Percentiles rank a stretch among this genome's conserved stretches.
These are phyloP conservation scores for Ophiostoma triangulosporum DNA, from an alignment of 2,329 filamentous ascomycete genomes.

Conservation along the genomic window DNA sequence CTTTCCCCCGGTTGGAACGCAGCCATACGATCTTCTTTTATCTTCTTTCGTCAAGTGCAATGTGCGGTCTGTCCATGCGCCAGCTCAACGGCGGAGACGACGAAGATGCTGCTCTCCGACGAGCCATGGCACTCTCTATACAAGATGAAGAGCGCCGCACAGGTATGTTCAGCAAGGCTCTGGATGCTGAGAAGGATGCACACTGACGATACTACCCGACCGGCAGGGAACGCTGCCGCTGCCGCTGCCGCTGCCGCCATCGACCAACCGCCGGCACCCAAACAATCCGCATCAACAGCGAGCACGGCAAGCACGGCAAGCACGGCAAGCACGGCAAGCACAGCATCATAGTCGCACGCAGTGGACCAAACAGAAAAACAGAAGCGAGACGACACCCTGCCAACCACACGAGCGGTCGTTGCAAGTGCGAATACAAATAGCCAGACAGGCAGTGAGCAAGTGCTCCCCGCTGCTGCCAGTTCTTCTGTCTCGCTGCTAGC, in stretches of 20 bases:
- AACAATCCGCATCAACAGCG: not conserved
- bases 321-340: not conserved
- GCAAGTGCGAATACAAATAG: not conserved
- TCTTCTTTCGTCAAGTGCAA: not conserved
- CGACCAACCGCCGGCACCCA: not conserved
- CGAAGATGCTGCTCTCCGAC: slow-evolving; percentile 44
- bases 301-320: not conserved
- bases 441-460: not conserved
- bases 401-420: not conserved
- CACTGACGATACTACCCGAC: no score
- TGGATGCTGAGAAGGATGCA: not conserved
- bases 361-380: not conserved
- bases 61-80: slow-evolving; percentile 15
- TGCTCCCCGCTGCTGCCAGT: not conserved
- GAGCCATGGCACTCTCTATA: slow-evolving; percentile 47
- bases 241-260: no score
- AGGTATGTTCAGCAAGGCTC: not conserved
- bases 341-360: not conserved
- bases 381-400: not conserved
- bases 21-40: no score
- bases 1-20: no score
- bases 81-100: slow-evolving; percentile 25
- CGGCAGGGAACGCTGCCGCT: not conserved
- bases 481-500: slow-evolving; percentile 25
- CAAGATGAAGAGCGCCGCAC: slow-evolving; percentile 13